Conservation (phyloP, 805 yeast species). For the Kodamaea jinghongensis region DNA sequence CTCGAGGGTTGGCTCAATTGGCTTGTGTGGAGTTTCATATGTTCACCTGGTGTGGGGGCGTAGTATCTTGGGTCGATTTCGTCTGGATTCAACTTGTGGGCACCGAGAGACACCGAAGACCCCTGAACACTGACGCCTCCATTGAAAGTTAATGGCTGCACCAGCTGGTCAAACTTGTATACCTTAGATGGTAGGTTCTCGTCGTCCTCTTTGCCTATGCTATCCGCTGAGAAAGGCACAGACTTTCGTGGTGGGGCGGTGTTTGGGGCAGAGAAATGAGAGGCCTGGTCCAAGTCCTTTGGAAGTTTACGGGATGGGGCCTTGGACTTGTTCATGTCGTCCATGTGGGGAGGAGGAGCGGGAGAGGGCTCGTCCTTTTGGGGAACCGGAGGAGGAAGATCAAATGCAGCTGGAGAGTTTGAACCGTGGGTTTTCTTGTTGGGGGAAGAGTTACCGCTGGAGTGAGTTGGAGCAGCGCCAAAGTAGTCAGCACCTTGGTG, state of each 20-base stretch:
- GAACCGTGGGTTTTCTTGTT: neutral
- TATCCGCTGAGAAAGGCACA: slow-evolving; percentile 43
- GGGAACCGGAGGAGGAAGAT: neutral
- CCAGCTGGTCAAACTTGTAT: slow-evolving; percentile 33
- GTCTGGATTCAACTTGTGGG: slow-evolving; percentile 74
- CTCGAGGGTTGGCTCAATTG: slow-evolving; percentile 16
- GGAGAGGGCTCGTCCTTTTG: neutral
- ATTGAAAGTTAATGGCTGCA: slow-evolving; percentile 27
- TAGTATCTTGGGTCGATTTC: slow-evolving; percentile 73
- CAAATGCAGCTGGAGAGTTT: no score
- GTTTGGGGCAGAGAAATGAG: slow-evolving; percentile 2
- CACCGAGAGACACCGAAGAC: slow-evolving; percentile 6
- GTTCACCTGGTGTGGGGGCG: slow-evolving; percentile 51
- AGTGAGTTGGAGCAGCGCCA: neutral
- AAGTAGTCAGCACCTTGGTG: neutral
- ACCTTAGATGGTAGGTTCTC: slow-evolving; percentile 33
- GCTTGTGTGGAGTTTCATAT: slow-evolving; percentile 19
- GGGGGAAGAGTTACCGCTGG: neutral
- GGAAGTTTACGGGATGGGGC: slow-evolving; percentile 26
- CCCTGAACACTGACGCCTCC: slow-evolving; percentile 10
- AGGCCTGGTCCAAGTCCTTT: slow-evolving; percentile 6
- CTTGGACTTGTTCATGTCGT: neutral
- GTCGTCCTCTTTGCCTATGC: slow-evolving; percentile 34
- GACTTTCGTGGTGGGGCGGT: slow-evolving; percentile 19
- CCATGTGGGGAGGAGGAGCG: slow-evolving; percentile 4